Evolutionary conservation across 306 rosid genomes (phyloP).

Genomic region (Vigna reflexopilosa): DNA sequence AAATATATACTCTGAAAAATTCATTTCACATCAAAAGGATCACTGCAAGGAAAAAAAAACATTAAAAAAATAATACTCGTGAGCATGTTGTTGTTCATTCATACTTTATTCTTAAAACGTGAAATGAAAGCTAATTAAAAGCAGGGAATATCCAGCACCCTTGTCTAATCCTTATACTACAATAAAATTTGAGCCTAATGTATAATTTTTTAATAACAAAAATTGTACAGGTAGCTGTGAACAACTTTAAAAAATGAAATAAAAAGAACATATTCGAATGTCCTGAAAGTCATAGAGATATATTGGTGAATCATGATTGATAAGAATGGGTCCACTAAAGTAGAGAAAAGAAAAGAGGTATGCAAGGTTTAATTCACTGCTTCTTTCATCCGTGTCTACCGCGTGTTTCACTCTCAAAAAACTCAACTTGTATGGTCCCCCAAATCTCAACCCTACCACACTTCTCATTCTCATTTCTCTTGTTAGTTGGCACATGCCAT

Average conservation of each 20-base stretch:
- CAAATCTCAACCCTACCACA: too few relatives aligned
- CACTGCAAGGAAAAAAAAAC: not conserved
- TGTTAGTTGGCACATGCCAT: constrained; percentile 14
- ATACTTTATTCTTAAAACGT: not conserved
- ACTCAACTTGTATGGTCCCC: constrained; percentile 16
- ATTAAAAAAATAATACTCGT: too few relatives aligned
- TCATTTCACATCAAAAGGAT: not conserved
- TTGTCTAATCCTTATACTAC: not conserved
- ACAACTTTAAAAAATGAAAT: not conserved
- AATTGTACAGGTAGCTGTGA: not conserved
- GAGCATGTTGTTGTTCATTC: too few relatives aligned
- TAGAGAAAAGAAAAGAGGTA: too few relatives aligned
- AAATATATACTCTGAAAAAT: too few relatives aligned
- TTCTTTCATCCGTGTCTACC: not conserved
- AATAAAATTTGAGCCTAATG: not conserved
- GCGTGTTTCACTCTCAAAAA: not conserved
- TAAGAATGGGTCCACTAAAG: constrained; percentile 33
- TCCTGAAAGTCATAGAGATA: constrained; percentile 15
- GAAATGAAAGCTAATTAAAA: not conserved
- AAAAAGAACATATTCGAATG: not conserved
- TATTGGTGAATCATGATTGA: not conserved
- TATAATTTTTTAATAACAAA: not conserved
- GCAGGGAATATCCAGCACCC: not conserved
- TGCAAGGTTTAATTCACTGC: not conserved
- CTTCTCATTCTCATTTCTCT: not conserved